Base-by-base conservation (phyloP, 257 asterid species). In the Lantana camara region DNA sequence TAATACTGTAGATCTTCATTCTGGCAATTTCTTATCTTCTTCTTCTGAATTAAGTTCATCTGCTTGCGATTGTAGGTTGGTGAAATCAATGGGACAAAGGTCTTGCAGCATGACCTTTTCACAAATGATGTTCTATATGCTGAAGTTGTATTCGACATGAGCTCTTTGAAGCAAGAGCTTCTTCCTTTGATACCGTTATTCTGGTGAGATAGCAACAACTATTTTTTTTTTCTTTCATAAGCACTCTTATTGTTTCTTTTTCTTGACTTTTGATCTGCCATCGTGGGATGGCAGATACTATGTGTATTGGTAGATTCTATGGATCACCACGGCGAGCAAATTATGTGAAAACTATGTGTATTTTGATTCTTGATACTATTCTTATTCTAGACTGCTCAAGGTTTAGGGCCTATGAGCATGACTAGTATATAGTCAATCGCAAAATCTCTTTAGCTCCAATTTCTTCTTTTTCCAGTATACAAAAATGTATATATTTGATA, bases 61-160 rank as follows among this genome's bases (percentile, higher is more conserved):
- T 72, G 27, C 53, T 75, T 70, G 44, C 71, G 50, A 23, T 48
- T 80, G 73, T 72, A 94, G 99, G 86, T 90, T 75, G 93, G 91
- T 53, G 75, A 78, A 64, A 80, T 94, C 80, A 83, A 81, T 60
- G 99, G 99, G 34, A 76, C 67, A 51, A 83, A 84, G 67, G 89
- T 94, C 54, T 82, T 94, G 83, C 74, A 77, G 73, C 97, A 94
- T 59, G 85, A 94, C 52, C 96, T 94, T 67, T 94, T 94, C 89
- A 90, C 99, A 17, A 94, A 94, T 80, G 99, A 90, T 68, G 96
- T 94, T 72, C 83, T 94, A 37, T 94, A 94, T 76, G 89, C 99
- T 70, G 99, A 94, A 81, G 82, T 90, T 68, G 97, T 94, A 55
- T 94, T 94, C 83, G 77, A 90, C 64, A 90, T 94, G 99, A 82